phyloP scores from a whole-genome alignment of 495 filamentous ascomycete species.

The Amniculicola lignicola region DNA sequence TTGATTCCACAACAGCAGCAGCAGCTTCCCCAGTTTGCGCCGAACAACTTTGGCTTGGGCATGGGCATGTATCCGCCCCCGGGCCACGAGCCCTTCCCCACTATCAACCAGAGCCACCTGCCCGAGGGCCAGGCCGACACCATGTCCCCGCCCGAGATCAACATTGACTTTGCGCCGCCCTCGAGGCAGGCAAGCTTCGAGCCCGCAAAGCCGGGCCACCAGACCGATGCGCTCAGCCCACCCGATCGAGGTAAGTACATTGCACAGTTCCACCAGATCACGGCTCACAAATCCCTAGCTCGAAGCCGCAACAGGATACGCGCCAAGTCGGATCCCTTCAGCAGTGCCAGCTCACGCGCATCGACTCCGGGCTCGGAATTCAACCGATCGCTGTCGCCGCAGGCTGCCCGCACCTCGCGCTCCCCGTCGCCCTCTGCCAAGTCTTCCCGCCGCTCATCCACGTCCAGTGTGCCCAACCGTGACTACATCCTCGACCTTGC shows the following conservation, averaged over 20 bases:
- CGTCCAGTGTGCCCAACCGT: conserved; percentile 75
- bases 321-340: conserved; percentile 44
- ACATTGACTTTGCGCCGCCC: conserved; percentile 81
- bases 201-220: conserved; percentile 52
- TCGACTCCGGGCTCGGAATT: conserved; percentile 31
- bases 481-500: conserved; percentile 92
- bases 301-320: conserved; percentile 43
- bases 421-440: conserved; percentile 56
- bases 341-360: conserved; percentile 37
- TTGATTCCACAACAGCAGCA: conserved; percentile 65
- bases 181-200: conserved; percentile 69
- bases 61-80: conserved; percentile 57
- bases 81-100: conserved; percentile 56
- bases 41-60: conserved; percentile 49
- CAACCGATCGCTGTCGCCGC: conserved; percentile 60
- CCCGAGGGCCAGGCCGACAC: conserved; percentile 66
- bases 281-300: conserved; percentile 20
- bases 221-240: conserved; percentile 73
- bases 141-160: conserved; percentile 84
- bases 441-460: conserved; percentile 72
- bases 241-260: conserved; percentile 57
- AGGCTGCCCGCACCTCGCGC: conserved; percentile 46
- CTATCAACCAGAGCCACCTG: conserved; percentile 46
- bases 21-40: conserved; percentile 37
- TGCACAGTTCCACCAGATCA: background rate